Percentiles rank a stretch among this genome's conserved stretches.
These are phyloP conservation scores for Dioscorea alata DNA, from an alignment of 106 monocot genomes.

Conservation along the genomic window DNA sequence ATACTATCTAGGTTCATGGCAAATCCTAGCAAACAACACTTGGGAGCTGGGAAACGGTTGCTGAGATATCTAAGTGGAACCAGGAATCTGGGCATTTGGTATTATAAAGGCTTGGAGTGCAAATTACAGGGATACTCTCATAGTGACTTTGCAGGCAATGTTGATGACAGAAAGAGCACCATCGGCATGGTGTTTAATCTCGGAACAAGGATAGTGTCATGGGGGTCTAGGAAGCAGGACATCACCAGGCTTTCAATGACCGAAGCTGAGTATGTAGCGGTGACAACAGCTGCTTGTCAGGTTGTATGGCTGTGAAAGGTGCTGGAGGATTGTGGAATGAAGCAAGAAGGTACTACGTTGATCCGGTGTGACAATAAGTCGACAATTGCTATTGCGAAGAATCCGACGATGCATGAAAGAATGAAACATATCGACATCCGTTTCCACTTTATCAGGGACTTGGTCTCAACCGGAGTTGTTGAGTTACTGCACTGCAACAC, in stretches of 20 bases:
- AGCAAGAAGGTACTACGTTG: background rate
- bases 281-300: constrained; percentile 1
- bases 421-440: background rate
- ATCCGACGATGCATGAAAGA: background rate
- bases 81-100: too few relatives aligned
- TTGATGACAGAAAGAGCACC: background rate
- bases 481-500: too few relatives aligned
- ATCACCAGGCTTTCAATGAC: background rate
- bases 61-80: too few relatives aligned
- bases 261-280: constrained; percentile 11
- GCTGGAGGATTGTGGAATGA: background rate
- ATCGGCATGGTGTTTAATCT: background rate
- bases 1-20: too few relatives aligned
- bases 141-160: background rate
- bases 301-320: constrained; percentile 4
- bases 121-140: too few relatives aligned
- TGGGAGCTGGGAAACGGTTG: too few relatives aligned
- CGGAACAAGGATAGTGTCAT: too few relatives aligned
- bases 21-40: too few relatives aligned
- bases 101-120: too few relatives aligned
- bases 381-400: constrained; percentile 8
- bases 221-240: background rate
- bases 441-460: too few relatives aligned
- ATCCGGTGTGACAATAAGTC: constrained; percentile 3
- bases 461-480: too few relatives aligned